Evolutionary conservation across 352 stramenopile genomes (phyloP), one percentile per base, ranked within the genome.

Genomic region (Pythium graminicola): DNA sequence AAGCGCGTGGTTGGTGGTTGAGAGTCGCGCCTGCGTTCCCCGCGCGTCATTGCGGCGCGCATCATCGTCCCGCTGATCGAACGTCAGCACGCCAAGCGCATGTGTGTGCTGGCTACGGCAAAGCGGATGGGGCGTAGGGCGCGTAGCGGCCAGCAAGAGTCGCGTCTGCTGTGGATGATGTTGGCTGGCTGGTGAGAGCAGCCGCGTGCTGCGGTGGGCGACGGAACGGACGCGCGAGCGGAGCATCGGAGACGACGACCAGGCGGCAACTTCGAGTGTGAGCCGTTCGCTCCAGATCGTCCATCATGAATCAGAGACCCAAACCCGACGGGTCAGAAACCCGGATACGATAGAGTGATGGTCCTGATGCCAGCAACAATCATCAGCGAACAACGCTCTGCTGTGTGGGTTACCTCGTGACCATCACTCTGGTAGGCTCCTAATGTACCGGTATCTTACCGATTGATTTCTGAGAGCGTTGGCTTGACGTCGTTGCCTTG

Each of bases 211-310:
- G 45, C 51, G 58, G 33, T 51, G 50, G 32, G 57, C 57, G 27
- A 47, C 41, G n/a, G 58, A 29, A 19, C 54, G 60, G 48, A 67
- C 42, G 38, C 60, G 47, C 48, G 60, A 49, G 53, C 60, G 60
- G 47, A 67, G 54, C 60, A 67, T 67, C 2, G 38, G 32, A 27
- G 33, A 36, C n/a, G 50, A 38, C 7, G 26, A 17, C 14, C 23
- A 50, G 39, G 38, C 28, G 27, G 23, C 29, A 42, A 24, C 50
- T 58, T 58, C 31, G 4, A 20, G 22, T 58, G 32, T 58, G 50
- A 49, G 50, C 43, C 41, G 48, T 51, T 40, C 50, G 50, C 32
- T 43, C 50, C 36, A 31, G 54, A 55, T 55, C 54, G 54, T 54
- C 54, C 46, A 62, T 55, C 55, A 57, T 19, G 10, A 41, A 3